Percentiles rank a stretch among this genome's conserved stretches.
These are phyloP conservation scores for Cynanchum wilfordii DNA, from an alignment of 257 asterid genomes.

Conservation along the genomic window DNA sequence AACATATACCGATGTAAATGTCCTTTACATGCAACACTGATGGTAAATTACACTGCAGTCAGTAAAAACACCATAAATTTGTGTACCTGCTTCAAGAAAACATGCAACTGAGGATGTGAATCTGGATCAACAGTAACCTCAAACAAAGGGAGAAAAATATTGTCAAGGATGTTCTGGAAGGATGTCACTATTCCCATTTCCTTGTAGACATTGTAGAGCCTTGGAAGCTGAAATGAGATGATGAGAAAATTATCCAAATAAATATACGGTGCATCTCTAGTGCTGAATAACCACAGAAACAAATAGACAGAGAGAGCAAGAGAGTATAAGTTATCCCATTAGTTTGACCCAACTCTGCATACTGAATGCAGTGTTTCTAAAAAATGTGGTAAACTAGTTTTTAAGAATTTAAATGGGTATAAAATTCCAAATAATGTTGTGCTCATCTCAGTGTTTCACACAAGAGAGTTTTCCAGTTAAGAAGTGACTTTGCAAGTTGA, in stretches of 20 bases:
- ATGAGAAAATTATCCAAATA: constrained; percentile 1
- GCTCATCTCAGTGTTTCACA: too few species aligned
- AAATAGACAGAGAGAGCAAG: too few species aligned
- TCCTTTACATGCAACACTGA: background rate
- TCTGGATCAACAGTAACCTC: constrained; percentile 96
- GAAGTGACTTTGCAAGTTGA: too few species aligned
- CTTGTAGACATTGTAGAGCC: constrained; percentile 92
- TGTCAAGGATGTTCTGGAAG: constrained; percentile 94
- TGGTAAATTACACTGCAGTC: background rate
- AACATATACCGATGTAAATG: too few species aligned
- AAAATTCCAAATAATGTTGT: too few species aligned
- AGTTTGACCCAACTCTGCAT: too few species aligned
- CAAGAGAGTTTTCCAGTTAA: too few species aligned
- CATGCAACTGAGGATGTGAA: constrained; percentile 96
- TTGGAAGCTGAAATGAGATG: constrained; percentile 65
- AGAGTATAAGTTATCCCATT: too few species aligned
- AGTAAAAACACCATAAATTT: constrained; percentile 7
- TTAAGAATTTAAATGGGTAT: too few species aligned
- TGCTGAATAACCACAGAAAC: background rate
- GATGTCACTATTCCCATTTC: constrained; percentile 99
- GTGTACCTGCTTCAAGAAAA: constrained; percentile 84
- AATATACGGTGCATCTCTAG: too few species aligned
- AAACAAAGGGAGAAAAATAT: constrained; percentile 86
- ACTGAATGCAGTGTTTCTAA: too few species aligned
- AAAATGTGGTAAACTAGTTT: too few species aligned